Evolutionary conservation across 768 basidiomycete genomes (phyloP).

Genomic region (Suillus variegatus): DNA sequence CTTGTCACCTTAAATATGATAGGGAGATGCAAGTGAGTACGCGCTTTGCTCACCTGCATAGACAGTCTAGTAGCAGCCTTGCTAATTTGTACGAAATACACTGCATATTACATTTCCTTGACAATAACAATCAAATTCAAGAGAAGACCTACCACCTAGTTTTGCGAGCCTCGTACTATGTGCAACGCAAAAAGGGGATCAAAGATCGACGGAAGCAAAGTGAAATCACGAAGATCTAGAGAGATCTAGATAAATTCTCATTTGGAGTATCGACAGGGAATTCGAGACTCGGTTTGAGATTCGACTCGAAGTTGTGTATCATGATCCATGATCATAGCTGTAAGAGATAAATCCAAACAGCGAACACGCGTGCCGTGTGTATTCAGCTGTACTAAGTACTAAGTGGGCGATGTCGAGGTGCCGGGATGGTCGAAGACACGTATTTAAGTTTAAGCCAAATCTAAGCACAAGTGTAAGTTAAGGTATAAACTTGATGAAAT

Average conservation of each 20-base stretch:
- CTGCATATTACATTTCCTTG: neutral
- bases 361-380: neutral
- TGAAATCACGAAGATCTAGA: neutral
- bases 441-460: neutral
- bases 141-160: neutral
- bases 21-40: neutral
- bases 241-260: neutral
- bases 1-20: neutral
- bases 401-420: neutral
- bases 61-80: neutral
- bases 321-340: neutral
- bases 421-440: neutral
- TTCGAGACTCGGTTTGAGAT: neutral
- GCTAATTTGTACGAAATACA: neutral
- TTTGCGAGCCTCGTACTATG: neutral
- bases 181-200: neutral
- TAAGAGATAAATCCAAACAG: neutral
- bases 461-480: neutral
- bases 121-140: neutral
- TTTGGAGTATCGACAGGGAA: neutral
- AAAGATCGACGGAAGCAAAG: neutral
- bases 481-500: neutral
- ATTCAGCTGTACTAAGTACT: neutral
- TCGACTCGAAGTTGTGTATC: neutral
- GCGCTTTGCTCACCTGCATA: neutral